phyloP scores from a whole-genome alignment of 305 asterid genomes.

The Rubia tinctorum region DNA sequence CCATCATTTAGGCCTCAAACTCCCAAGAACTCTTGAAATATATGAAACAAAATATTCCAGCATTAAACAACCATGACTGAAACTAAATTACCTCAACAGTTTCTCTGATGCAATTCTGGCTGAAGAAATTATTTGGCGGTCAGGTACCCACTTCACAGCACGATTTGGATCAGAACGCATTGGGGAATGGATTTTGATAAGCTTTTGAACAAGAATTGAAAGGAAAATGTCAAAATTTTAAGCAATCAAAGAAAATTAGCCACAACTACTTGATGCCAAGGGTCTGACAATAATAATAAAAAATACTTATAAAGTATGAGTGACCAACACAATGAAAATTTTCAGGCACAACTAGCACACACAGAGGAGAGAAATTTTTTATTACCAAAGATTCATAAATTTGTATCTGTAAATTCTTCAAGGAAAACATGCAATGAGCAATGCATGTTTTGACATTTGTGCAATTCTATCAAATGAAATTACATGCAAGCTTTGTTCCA shows the following conservation, averaged over 20 bases:
- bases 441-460: too few relatives aligned
- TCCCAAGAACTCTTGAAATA: not conserved
- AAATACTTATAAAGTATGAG: not conserved
- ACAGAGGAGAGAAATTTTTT: not conserved
- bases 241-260: not conserved
- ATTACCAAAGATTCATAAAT: not conserved
- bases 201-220: conserved; percentile 34
- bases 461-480: not conserved
- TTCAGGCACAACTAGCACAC: not conserved
- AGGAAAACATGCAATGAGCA: too few relatives aligned
- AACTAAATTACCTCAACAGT: conserved; percentile 54
- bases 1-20: not conserved
- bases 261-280: not conserved
- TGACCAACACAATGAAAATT: not conserved
- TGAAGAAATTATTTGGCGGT: conserved; percentile 58
- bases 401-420: too few relatives aligned
- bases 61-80: not conserved
- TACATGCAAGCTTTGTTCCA: not conserved
- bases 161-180: conserved; percentile 92
- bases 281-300: not conserved
- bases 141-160: conserved; percentile 77
- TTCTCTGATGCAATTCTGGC: conserved; percentile 91
- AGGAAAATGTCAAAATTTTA: not conserved
- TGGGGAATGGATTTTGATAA: conserved; percentile 95
- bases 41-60: not conserved